These are phyloP conservation scores for Tolypocladium capitatum DNA, from an alignment of 2,329 filamentous ascomycete genomes.

Conservation along the genomic window DNA sequence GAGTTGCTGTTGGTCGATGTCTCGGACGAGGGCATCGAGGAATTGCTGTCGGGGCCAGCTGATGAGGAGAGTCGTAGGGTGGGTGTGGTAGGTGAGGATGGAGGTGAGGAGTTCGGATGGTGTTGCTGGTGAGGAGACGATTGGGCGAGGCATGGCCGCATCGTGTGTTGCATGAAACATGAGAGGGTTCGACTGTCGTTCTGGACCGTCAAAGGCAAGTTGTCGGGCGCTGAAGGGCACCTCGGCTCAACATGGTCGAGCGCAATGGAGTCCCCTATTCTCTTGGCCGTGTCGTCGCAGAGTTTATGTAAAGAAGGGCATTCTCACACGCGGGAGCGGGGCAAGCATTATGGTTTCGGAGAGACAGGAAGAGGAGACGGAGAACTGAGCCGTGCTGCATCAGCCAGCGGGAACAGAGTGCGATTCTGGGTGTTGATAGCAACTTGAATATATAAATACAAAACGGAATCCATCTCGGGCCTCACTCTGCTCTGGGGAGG, in stretches of 20 bases:
- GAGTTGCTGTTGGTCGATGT: conserved; percentile 24
- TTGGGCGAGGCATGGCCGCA: conserved; percentile 11
- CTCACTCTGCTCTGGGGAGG: not conserved
- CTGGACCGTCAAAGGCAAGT: not conserved
- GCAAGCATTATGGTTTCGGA: not conserved
- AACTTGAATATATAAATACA: too few relatives aligned
- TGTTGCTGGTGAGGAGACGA: conserved; percentile 38
- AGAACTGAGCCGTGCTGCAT: not conserved
- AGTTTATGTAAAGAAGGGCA: too few relatives aligned
- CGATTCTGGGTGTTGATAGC: not conserved
- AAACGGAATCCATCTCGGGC: not conserved
- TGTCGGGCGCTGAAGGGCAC: too few relatives aligned
- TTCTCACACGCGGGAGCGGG: not conserved
- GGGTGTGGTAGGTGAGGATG: conserved; percentile 40
- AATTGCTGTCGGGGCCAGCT: conserved; percentile 56
- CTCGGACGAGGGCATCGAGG: conserved; percentile 40
- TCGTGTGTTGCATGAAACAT: not conserved
- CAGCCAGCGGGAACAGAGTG: not conserved
- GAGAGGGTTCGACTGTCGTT: not conserved
- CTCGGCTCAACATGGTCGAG: not conserved
- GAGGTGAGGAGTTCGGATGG: conserved; percentile 51
- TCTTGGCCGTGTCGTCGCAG: not conserved
- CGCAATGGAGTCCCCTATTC: too few relatives aligned
- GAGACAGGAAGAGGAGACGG: not conserved
- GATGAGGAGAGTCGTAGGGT: conserved; percentile 56